Conservation (phyloP, 345 rosid species). For the Kandelia obovata region DNA sequence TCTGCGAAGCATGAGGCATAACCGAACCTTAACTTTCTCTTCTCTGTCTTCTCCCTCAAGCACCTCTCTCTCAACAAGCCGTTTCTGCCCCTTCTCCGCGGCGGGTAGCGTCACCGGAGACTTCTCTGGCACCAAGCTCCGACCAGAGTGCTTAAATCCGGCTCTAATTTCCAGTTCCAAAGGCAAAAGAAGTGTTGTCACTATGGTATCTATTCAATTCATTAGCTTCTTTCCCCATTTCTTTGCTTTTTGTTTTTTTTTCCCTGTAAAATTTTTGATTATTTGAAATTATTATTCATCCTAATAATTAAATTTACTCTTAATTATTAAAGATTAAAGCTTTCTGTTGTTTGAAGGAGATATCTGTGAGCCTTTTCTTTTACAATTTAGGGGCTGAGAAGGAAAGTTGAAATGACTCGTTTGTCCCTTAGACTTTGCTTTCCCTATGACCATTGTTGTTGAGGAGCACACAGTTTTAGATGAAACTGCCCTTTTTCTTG, state of each 20-base stretch:
- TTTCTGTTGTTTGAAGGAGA: too few relatives aligned
- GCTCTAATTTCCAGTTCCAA: conserved; percentile 45
- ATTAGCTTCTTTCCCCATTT: not conserved
- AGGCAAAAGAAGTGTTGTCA: conserved; percentile 62
- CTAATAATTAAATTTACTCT: too few relatives aligned
- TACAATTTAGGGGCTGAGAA: too few relatives aligned
- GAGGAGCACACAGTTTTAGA: too few relatives aligned
- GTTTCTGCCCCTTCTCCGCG: conserved; percentile 38
- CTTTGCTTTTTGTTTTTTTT: not conserved
- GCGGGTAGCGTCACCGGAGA: conserved; percentile 48
- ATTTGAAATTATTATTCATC: too few relatives aligned
- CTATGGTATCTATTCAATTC: conserved; percentile 45
- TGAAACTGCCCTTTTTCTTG: too few relatives aligned
- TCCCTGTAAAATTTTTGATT: not conserved
- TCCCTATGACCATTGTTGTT: too few relatives aligned
- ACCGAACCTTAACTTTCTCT: conserved; percentile 17
- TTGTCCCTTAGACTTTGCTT: too few relatives aligned
- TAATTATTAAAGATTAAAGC: too few relatives aligned
- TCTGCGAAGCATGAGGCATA: conserved; percentile 25
- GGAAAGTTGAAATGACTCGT: too few relatives aligned
- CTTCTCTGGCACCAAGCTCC: conserved; percentile 50
- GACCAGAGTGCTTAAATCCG: conserved; percentile 43
- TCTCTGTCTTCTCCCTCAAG: conserved; percentile 29
- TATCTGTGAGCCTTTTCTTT: too few relatives aligned
- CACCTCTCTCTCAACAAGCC: conserved; percentile 50